These are phyloP conservation scores for Brachypodium distachyon DNA, from an alignment of 202 grass and related monocot genomes.

Conservation along the genomic window DNA sequence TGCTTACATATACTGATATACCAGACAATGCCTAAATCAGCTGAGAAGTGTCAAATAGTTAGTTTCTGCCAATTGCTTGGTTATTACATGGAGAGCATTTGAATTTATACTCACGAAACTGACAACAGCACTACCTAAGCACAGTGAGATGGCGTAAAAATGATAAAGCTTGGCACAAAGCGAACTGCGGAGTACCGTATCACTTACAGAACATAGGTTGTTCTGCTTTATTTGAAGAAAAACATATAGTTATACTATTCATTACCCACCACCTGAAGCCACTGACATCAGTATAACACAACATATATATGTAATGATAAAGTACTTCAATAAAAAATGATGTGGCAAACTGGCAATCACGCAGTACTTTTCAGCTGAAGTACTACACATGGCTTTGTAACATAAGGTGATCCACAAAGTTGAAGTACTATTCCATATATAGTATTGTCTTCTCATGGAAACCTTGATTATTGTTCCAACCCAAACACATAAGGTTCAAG, in stretches of 20 bases:
- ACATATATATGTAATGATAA: not conserved
- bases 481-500: not conserved
- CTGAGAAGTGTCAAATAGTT: not conserved
- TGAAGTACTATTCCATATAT: conserved; percentile 1
- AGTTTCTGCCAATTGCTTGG: not conserved
- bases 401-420: not conserved
- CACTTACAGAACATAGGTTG: not conserved
- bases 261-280: not conserved
- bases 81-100: not conserved
- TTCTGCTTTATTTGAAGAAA: not conserved
- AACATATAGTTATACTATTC: not conserved
- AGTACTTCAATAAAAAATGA: not conserved
- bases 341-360: not conserved
- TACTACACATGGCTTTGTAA: not conserved
- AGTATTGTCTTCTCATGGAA: not conserved
- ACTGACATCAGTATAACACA: not conserved
- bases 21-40: not conserved
- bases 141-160: not conserved
- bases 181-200: not conserved
- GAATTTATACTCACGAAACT: not conserved
- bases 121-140: not conserved
- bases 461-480: not conserved
- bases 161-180: not conserved
- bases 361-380: not conserved
- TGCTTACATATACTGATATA: not conserved